phyloP scores from a whole-genome alignment of 352 stramenopile genomes.

The Phytopythium aichiense region DNA sequence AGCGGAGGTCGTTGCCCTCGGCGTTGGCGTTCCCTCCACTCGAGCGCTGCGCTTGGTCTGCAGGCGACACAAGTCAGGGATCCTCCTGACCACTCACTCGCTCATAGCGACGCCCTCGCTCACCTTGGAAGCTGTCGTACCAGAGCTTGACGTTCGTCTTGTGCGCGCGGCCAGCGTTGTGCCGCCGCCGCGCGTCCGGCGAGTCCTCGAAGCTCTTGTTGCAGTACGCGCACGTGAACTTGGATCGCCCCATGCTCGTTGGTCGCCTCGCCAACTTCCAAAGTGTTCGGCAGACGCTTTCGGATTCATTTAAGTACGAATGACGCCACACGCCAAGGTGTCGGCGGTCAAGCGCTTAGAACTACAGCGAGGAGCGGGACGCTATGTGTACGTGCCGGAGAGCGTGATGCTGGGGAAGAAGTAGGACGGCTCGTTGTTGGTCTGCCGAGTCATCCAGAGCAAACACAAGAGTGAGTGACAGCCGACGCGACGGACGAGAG shows the following conservation, averaged over 20 bases:
- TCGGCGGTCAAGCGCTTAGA: neutral
- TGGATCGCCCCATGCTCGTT: constrained; percentile 44
- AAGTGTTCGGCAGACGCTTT: neutral
- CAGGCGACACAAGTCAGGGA: neutral
- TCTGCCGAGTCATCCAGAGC: constrained; percentile 21
- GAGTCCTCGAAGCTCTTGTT: constrained; percentile 82
- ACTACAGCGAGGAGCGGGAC: neutral
- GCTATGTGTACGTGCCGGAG: constrained; percentile 67
- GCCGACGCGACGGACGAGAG: neutral
- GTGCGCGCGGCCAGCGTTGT: constrained; percentile 67
- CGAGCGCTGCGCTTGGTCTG: constrained; percentile 40
- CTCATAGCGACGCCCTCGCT: neutral
- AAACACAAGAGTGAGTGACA: constrained; percentile 2
- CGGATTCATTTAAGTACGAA: constrained; percentile 35
- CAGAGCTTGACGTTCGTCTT: constrained; percentile 83
- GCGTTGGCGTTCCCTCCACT: constrained; percentile 4
- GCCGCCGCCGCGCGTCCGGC: constrained; percentile 57
- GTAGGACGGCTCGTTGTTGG: constrained; percentile 60
- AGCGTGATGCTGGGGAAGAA: constrained; percentile 87
- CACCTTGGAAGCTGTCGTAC: constrained; percentile 79
- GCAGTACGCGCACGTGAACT: constrained; percentile 75
- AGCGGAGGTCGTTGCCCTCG: no score
- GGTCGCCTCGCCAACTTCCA: neutral
- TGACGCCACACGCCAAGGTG: neutral
- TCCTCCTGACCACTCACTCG: neutral